These are phyloP conservation scores for Eucommia ulmoides DNA, from an alignment of 257 asterid genomes.

Conservation along the genomic window DNA sequence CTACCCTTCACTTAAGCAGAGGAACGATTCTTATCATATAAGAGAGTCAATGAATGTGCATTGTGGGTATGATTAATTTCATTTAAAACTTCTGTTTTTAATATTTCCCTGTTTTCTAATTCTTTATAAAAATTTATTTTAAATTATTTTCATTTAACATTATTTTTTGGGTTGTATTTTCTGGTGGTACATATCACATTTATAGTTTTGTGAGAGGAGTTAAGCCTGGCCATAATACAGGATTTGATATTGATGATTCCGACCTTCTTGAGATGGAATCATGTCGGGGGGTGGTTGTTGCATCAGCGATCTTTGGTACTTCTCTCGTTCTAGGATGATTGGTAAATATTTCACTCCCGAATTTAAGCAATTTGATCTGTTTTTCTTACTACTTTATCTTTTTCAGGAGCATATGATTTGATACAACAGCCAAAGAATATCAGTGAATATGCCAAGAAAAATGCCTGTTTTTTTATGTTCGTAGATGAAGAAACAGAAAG, in stretches of 20 bases:
- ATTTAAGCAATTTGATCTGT: constrained; percentile 7
- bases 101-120: not conserved
- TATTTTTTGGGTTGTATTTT: not conserved
- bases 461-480: constrained; percentile 77
- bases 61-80: constrained; percentile 63
- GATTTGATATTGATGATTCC: constrained; percentile 69
- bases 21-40: constrained; percentile 67
- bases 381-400: constrained; percentile 12
- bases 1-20: constrained; percentile 62
- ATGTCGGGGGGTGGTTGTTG: constrained; percentile 76
- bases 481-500: constrained; percentile 67
- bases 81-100: not conserved
- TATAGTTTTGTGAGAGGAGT: constrained; percentile 74
- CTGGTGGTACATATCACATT: not conserved
- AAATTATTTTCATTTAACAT: not conserved
- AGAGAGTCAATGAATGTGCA: constrained; percentile 75
- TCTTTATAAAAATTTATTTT: not conserved
- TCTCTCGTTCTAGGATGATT: constrained; percentile 4
- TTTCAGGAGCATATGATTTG: constrained; percentile 79
- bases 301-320: constrained; percentile 90
- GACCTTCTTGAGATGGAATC: constrained; percentile 78
- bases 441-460: constrained; percentile 51
- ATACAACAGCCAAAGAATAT: constrained; percentile 74
- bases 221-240: constrained; percentile 70
- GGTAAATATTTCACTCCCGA: not conserved